phyloP scores from a whole-genome alignment of 139 green algal species.

The Bryopsis sp. region DNA sequence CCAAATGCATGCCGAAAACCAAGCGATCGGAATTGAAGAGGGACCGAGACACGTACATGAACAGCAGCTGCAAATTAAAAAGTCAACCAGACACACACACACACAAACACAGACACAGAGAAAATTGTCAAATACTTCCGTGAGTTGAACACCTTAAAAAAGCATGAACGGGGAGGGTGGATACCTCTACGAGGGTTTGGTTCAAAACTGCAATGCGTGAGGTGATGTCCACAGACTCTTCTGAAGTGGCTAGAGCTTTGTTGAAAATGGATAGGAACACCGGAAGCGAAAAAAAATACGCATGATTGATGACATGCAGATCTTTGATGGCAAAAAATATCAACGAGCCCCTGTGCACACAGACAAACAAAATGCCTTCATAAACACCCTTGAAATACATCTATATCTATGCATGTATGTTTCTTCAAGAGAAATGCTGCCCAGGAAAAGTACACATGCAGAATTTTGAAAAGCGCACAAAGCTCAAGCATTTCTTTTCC shows the following conservation, averaged over 20 bases:
- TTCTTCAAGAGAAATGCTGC: no score
- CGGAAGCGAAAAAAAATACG: constrained; percentile 64
- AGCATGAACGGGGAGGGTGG: not conserved
- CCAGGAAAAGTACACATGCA: no score
- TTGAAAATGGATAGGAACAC: constrained; percentile 49
- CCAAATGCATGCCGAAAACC: constrained; percentile 63
- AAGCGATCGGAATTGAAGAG: constrained; percentile 71
- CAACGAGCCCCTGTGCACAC: not conserved
- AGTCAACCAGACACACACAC: no score
- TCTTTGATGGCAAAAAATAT: constrained; percentile 20
- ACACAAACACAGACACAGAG: no score
- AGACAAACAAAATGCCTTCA: no score
- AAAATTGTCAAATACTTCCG: no score
- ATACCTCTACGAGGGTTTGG: constrained; percentile 31
- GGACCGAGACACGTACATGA: constrained; percentile 41
- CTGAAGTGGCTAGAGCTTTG: constrained; percentile 28
- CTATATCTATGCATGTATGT: no score
- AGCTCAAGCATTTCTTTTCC: not conserved
- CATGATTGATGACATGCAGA: constrained; percentile 51
- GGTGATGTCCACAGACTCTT: constrained; percentile 20
- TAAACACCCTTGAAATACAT: no score
- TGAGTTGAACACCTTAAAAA: no score
- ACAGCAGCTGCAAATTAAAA: constrained; percentile 36
- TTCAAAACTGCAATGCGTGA: constrained; percentile 42
- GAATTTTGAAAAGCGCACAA: not conserved